Base-by-base conservation (phyloP, 495 filamentous ascomycete genomes). In the Hypoxylon rickii region DNA sequence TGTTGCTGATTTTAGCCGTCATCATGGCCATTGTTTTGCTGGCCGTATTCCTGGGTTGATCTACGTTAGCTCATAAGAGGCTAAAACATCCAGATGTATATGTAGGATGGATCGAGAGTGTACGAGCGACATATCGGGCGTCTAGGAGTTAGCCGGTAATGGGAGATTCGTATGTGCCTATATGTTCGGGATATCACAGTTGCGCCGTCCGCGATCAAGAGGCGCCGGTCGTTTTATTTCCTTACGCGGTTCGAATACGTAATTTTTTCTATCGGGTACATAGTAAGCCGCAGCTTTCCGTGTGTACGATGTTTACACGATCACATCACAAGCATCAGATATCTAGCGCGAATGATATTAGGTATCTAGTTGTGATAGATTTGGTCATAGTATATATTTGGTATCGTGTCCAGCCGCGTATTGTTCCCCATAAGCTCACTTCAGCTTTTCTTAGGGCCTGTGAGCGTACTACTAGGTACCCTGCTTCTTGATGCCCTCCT, bases 11-110 rank as follows among this genome's bases (percentile, higher is more conserved):
- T 42, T 68, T 99, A 69, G 88, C 87, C 7, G 81, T 97, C 19
- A 92, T 99, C 45, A 70, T 97, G 55, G 83, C 87, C 7, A 89
- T 99, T 49, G 86, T 99, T 22, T 76, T 99, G 38, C 73, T 97
- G 52, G 94, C 95, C 13, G 88, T 90, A 36, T 81, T 85, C 49
- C 65, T 93, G 59, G 87, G 87, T 88, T 62, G 75, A 15, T 33
- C 29, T n/a, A n/a, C n/a, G n/a, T n/a, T n/a, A n/a, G n/a, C n/a
- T n/a, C n/a, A n/a, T n/a, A n/a, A n/a, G n/a, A n/a, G n/a, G n/a
- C n/a, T n/a, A n/a, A n/a, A n/a, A n/a, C n/a, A n/a, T n/a, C n/a
- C n/a, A n/a, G n/a, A n/a, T n/a, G 13, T 16, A 1, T 43, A 38
- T 43, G 16, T 2, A 11, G 39, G 26, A 29, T 29, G 10, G 24